A percentile compares a stretch with the other conserved stretches of the same genome.
phyloP scores from a whole-genome alignment of 208 protist species.

The Leishmania amazonensis region DNA sequence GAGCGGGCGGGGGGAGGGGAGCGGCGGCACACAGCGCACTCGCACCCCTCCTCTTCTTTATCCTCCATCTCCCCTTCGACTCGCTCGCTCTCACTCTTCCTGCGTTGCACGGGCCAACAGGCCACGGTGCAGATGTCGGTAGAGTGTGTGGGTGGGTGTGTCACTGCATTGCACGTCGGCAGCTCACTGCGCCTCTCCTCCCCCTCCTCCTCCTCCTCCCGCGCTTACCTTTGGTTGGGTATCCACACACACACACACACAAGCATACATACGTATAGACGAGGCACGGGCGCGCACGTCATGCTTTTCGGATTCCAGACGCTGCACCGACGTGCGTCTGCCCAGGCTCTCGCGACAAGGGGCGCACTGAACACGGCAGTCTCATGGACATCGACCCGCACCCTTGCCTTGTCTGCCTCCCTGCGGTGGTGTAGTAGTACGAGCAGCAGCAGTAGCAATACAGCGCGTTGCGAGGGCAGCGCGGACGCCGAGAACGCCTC shows the following conservation, averaged over 20 bases:
- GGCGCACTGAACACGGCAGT: background rate
- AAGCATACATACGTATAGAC: background rate
- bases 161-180: background rate
- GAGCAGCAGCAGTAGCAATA: background rate
- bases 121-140: background rate
- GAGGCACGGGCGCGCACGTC: background rate
- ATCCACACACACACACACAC: background rate
- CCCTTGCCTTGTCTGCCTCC: background rate
- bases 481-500: background rate
- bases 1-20: background rate
- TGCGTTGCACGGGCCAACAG: background rate
- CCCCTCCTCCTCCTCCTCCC: background rate
- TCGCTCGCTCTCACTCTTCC: background rate
- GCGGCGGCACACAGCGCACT: background rate
- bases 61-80: background rate
- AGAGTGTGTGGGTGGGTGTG: too few species aligned
- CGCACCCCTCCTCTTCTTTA: background rate
- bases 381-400: background rate
- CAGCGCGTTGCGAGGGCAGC: background rate
- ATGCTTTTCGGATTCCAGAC: background rate
- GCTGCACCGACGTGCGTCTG: background rate
- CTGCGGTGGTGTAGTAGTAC: conserved; percentile 5
- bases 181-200: background rate
- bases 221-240: background rate
- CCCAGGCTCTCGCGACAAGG: background rate